Conservation (phyloP, 2,329 filamentous ascomycete species). For the Teratosphaeria viscida region DNA sequence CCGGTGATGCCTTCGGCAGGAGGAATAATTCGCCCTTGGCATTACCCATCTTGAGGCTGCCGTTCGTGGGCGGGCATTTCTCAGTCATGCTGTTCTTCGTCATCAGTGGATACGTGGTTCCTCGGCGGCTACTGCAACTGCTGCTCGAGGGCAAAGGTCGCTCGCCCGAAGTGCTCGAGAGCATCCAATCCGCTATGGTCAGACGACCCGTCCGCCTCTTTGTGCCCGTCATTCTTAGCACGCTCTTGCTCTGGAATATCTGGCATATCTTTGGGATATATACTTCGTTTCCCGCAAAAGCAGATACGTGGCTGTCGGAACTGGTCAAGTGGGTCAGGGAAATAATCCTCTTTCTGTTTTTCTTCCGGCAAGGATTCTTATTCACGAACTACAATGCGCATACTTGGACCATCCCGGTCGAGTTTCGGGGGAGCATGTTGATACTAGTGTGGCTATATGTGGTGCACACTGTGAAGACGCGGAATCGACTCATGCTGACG, state of each 20-base stretch:
- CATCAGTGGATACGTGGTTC: conserved; percentile 42
- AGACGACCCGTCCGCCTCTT: conserved; percentile 40
- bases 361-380: conserved; percentile 40
- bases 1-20: conserved; percentile 19
- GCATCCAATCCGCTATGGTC: conserved; percentile 38
- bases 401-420: conserved; percentile 52
- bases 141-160: conserved; percentile 23
- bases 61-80: conserved; percentile 53
- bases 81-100: conserved; percentile 45
- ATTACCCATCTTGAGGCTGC: conserved; percentile 47
- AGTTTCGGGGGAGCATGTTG: conserved; percentile 53
- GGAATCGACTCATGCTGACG: conserved; percentile 10
- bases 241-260: conserved; percentile 42
- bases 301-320: conserved; percentile 38
- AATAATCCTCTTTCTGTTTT: conserved; percentile 57
- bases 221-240: conserved; percentile 43
- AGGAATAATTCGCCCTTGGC: conserved; percentile 33
- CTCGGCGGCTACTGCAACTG: conserved; percentile 30
- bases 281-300: conserved; percentile 21
- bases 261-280: conserved; percentile 45
- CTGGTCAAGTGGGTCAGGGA: conserved; percentile 42
- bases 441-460: conserved; percentile 49
- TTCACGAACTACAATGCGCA: conserved; percentile 21
- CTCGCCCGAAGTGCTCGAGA: conserved; percentile 29
- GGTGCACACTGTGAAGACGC: conserved; percentile 26